Percentiles rank a stretch among this genome's conserved stretches.
These are phyloP conservation scores for Exobasidium rhododendri DNA, from an alignment of 1,284 basidiomycete genomes.

Conservation along the genomic window DNA sequence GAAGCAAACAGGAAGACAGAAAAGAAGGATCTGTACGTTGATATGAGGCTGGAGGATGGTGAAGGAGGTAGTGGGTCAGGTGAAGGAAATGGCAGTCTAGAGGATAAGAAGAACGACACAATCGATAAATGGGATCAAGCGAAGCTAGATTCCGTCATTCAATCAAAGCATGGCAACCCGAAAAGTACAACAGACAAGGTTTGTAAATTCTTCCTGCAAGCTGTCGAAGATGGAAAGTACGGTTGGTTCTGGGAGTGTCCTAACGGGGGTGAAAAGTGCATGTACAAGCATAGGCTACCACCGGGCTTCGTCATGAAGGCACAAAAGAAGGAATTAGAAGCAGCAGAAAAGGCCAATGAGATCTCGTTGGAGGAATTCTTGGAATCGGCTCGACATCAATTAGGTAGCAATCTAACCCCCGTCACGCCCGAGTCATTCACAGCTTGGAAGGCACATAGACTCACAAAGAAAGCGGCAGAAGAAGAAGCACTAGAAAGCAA, in stretches of 20 bases:
- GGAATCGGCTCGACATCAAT: constrained; percentile 88
- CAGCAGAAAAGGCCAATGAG: constrained; percentile 73
- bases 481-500: constrained; percentile 83
- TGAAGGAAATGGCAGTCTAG: constrained; percentile 12
- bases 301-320: constrained; percentile 82
- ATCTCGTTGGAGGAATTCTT: constrained; percentile 96
- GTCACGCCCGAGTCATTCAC: constrained; percentile 93
- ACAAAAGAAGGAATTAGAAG: constrained; percentile 63
- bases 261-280: constrained; percentile 68
- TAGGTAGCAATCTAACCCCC: constrained; percentile 70
- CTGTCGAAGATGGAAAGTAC: constrained; percentile 86
- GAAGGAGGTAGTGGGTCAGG: neutral
- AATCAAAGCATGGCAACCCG: constrained; percentile 85
- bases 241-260: constrained; percentile 78
- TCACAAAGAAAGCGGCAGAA: constrained; percentile 68
- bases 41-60: constrained; percentile 57
- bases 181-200: constrained; percentile 88
- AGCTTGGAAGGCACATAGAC: constrained; percentile 74
- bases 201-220: constrained; percentile 94
- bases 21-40: constrained; percentile 94
- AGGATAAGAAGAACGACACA: constrained; percentile 72
- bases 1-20: constrained; percentile 86
- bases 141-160: constrained; percentile 79
- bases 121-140: constrained; percentile 99
- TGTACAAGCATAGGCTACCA: constrained; percentile 91